phyloP scores from a whole-genome alignment of 176 grass and related monocot genomes.

The Oropetium thomaeum region DNA sequence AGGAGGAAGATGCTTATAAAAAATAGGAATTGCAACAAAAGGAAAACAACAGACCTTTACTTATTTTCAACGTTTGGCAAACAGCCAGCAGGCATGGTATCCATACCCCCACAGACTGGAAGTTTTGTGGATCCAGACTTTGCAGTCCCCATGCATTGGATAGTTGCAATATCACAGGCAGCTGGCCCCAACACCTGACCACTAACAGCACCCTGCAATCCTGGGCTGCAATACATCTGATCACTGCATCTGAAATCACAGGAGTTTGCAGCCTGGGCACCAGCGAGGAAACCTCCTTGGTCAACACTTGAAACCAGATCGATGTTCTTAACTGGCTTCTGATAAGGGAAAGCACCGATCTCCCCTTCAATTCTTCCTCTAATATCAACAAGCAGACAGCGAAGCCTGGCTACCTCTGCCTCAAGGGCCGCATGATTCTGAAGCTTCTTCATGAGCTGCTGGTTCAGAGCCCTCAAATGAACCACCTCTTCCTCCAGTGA shows the following conservation, averaged over 20 bases:
- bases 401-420: constrained; percentile 56
- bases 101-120: constrained; percentile 39
- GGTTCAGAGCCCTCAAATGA: constrained; percentile 40
- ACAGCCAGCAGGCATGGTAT: constrained; percentile 32
- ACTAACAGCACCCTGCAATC: constrained; percentile 33
- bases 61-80: constrained; percentile 49
- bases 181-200: constrained; percentile 43
- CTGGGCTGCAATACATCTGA: constrained; percentile 64
- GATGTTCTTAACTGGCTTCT: constrained; percentile 41
- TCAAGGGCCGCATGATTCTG: constrained; percentile 54
- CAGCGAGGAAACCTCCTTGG: constrained; percentile 35
- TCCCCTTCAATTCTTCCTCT: constrained; percentile 74
- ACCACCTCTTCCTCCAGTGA: constrained; percentile 56
- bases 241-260: constrained; percentile 79
- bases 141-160: constrained; percentile 44
- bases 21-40: not conserved
- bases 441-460: constrained; percentile 61
- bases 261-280: constrained; percentile 54
- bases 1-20: too few relatives aligned
- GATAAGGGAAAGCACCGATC: constrained; percentile 83
- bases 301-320: constrained; percentile 18
- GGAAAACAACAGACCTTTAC: constrained; percentile 44
- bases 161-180: constrained; percentile 42
- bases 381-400: constrained; percentile 68
- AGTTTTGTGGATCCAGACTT: constrained; percentile 51